These are phyloP conservation scores for Schizosaccharomyces japonicus DNA, from an alignment of 805 yeast genomes.

Conservation along the genomic window DNA sequence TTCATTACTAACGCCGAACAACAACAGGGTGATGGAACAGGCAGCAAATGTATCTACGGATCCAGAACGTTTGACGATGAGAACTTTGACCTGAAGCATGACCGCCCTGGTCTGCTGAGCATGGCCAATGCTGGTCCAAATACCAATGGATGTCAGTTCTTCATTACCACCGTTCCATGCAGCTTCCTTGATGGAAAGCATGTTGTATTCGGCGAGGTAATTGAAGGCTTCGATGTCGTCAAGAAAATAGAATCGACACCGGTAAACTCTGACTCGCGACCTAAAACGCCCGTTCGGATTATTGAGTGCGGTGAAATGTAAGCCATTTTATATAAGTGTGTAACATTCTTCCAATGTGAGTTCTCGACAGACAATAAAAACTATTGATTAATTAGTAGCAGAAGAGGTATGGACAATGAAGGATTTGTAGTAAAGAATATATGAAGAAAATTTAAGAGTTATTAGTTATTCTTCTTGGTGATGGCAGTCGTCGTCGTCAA, in stretches of 20 bases:
- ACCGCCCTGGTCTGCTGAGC: background rate
- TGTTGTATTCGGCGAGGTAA: conserved; percentile 27
- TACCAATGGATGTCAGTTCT: conserved; percentile 38
- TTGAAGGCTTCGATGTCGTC: conserved; percentile 21
- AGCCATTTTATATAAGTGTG: too few relatives aligned
- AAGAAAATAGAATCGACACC: conserved; percentile 14
- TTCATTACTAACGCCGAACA: background rate
- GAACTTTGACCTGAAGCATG: conserved; percentile 18
- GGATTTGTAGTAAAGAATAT: too few relatives aligned
- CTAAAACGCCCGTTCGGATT: conserved; percentile 15
- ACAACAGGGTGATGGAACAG: conserved; percentile 19
- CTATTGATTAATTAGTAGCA: too few relatives aligned
- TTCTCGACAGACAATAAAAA: too few relatives aligned
- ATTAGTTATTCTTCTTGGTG: background rate
- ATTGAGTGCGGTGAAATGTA: conserved; percentile 20
- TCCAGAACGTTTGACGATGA: conserved; percentile 23
- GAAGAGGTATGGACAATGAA: too few relatives aligned
- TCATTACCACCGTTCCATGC: conserved; percentile 20
- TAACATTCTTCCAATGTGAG: too few relatives aligned
- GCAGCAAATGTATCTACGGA: conserved; percentile 22
- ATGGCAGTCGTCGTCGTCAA: background rate
- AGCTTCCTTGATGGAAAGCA: conserved; percentile 24
- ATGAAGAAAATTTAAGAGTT: too few relatives aligned
- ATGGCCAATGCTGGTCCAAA: conserved; percentile 25
- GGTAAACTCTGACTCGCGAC: conserved; percentile 15